Evolutionary conservation across 805 yeast species (phyloP), one percentile per base, ranked within the genome.

Genomic region (Nakazawaea populi): DNA sequence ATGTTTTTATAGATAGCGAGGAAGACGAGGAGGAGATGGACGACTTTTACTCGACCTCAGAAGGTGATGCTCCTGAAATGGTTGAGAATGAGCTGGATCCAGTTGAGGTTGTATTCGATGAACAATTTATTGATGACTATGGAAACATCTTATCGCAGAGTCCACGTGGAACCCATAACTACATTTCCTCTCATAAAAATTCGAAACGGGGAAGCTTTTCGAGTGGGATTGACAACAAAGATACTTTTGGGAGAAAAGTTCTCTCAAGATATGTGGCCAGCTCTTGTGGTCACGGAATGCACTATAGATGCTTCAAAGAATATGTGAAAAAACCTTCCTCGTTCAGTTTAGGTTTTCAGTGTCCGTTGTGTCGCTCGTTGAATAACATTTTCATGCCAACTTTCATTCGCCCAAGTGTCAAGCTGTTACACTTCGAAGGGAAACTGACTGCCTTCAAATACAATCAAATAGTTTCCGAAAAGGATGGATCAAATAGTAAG

Each of bases 221-320:
- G 11, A 38, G 42, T 12, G 42, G 32, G 11, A 12, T n/a, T 27
- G 46, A 46, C 30, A 28, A 38, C 29, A 37, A 35, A 6, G 40
- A 14, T 4, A 14, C 39, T 28, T 47, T 40, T 28, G 53, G 49
- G 4, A 28, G 37, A 10, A 34, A 30, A 28, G 54, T 60, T 1
- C 52, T 55, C 32, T 52, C 59, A n/a, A 66, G 63, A 49, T 52
- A 60, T 32, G 67, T 74, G 9, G 64, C 73, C 4, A 63, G 71
- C 3, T 70, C 76, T 11, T 79, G 85, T 67, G 74, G 78, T 2
- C 85, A 79, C 60, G 77, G 76, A 4, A 71, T 78, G 69, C 85
- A 79, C 58, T 68, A 63, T 52, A 55, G 60, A 35, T 79, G 85
- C 57, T 76, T 68, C 54, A 55, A 58, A 10, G 59, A 65, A 42